Evolutionary conservation across 306 rosid species (phyloP), one percentile per base, ranked within the genome.

Genomic region (Rubus parviflorus): DNA sequence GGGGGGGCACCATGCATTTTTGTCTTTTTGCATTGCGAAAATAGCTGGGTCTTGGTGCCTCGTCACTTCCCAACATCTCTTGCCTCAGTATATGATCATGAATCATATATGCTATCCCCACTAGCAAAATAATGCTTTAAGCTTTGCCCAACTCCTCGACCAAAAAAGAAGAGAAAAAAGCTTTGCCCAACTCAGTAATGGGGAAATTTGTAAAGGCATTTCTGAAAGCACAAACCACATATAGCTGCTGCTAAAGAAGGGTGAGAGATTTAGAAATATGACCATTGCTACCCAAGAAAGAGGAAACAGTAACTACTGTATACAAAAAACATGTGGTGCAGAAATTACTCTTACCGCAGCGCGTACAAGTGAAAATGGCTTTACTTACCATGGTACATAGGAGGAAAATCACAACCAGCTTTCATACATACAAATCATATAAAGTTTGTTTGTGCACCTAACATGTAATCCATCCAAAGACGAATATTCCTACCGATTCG

Each of bases 31-130:
- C 35, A 30, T n/a, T n/a, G n/a, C n/a, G n/a, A n/a, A n/a, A n/a
- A n/a, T 14, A 56, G 40, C 40, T 51, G 73, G 22, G 19, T 78
- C 66, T 19, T 45, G 17, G 67, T 30, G 78, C 78, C 78, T 73
- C 5, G 74, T 73, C 73, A 68, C 58, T 23, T 79, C 74, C 40
- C 82, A 79, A 72, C 72, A 42, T 46, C 75, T 69, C 20, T 23
- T 14, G 64, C 47, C 22, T 40, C 13, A 12, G 7, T 15, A 16
- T 25, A 48, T 22, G 52, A 3, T 45, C 53, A 38, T 35, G 16
- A 42, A 8, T 73, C 52, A 58, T 54, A 43, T 15, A n/a, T 57
- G 77, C 35, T 23, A 56, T 45, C 17, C 40, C 80, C 42, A 77
- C 81, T 25, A 41, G 19, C 76, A 53, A 22, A 65, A 14, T 9